Conservation (phyloP, 768 basidiomycete species). For the Trametes elegans region DNA sequence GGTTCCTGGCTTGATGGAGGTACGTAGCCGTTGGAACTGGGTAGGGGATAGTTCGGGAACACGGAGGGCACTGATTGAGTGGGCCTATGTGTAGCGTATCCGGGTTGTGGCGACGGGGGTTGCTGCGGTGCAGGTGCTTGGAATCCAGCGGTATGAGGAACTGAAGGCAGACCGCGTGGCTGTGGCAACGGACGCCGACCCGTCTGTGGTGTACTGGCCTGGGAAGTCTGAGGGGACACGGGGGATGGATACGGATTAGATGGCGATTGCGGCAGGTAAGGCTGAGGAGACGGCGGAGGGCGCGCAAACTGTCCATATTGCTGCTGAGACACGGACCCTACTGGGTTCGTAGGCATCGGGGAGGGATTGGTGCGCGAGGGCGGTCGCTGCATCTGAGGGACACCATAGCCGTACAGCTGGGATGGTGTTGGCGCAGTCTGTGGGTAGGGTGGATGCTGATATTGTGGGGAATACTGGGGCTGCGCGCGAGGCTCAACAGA, state of each 20-base stretch:
- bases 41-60: conserved; percentile 2
- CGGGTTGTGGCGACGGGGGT: conserved; percentile 17
- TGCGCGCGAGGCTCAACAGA: not conserved
- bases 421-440: not conserved
- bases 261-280: not conserved
- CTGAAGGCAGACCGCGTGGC: conserved; percentile 17
- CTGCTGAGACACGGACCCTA: conserved; percentile 3
- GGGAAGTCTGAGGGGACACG: conserved; percentile 10
- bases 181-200: conserved; percentile 23
- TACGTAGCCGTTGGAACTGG: not conserved
- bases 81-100: conserved; percentile 11
- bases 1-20: not conserved
- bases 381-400: not conserved
- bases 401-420: not conserved
- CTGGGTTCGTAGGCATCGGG: not conserved
- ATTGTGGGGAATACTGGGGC: not conserved
- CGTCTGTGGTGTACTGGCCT: conserved; percentile 3
- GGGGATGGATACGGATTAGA: conserved; percentile 15
- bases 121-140: conserved; percentile 11
- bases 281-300: conserved; percentile 14
- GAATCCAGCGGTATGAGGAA: conserved; percentile 18
- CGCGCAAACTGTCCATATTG: conserved; percentile 7
- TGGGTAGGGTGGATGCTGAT: conserved; percentile 2
- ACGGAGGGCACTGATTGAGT: conserved; percentile 15
- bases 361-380: conserved; percentile 2